Base-by-base conservation (phyloP, 1,284 basidiomycete genomes). In the Leccinum subspadiceum region DNA sequence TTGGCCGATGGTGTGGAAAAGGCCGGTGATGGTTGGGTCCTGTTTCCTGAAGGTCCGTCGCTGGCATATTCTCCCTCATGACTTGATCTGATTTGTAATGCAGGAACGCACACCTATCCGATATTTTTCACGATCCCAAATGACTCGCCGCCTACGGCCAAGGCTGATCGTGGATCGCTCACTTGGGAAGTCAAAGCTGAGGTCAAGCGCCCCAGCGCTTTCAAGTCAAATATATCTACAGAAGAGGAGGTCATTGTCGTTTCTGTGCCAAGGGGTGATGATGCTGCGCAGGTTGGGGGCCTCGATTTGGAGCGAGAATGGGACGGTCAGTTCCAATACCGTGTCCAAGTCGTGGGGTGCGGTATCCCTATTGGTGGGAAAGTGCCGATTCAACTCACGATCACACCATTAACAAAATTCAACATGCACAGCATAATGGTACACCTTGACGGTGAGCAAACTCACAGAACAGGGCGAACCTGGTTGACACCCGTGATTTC, bases 71-170 rank as follows among this genome's bases (percentile, higher is more conserved):
- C 26, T 61, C 41, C 61, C 52, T 37, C 57, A 22, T 41, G 2
- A 5, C 9, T 8, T 52, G 53, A 54, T 58, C 46, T 57, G 53
- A 68, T 46, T 17, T 12, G 31, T 10, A 37, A 26, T 58, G 20
- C 67, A 92, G 93, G 94, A n/a, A 90, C 87, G 5, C 98, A 98
- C 74, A 94, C 90, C 48, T 99, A 95, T 73, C 95, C 96, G 1
- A 92, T 99, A 68, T 92, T 92, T 17, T 93, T 98, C 73, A 81
- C 88, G 4, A 86, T 99, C 53, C 94, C 96, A 0, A 80, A 86
- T 3, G 84, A 85, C 61, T 82, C 91, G 3, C 94, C 95, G 3
- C 93, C 96, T 0, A 89, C 88, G 0, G 79, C 97, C 60, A 81
- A 84, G 56, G 89, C 89, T 64, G 85, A 91, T 59, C 92, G 87